Base-by-base conservation (phyloP, 805 yeast genomes). In the Candida coleopterorum region DNA sequence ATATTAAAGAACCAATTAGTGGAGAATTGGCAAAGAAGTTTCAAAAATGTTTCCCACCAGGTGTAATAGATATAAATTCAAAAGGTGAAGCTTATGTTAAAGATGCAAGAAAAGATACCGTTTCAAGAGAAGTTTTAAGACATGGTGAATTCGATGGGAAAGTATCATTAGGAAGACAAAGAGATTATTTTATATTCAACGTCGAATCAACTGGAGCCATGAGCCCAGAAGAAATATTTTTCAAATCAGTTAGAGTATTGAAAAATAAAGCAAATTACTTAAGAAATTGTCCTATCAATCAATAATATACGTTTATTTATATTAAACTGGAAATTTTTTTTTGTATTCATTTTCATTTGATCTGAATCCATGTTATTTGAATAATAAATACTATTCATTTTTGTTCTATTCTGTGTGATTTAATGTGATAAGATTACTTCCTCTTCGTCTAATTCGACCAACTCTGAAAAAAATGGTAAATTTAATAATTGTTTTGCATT, bases 121-220 rank as follows among this genome's bases (percentile, higher is more conserved):
- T 93, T 27, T 86, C 96, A 5, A 78, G 98, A 63, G 98, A 93
- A 62, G 97, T 89, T 9, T 72, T 93, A 49, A 79, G 98, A 61
- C 96, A 93, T 60, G 84, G 79, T 35, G 96, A 93, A 58, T 93
- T 93, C 52, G 71, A 80, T 32, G 94, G 84, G 27, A 85, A 85
- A 51, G 97, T 93, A 39, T 84, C 83, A 60, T 72, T 93, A 37
- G 98, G 97, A 29, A 79, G 98, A 62, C 74, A 74, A 48, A 81
- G 96, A 60, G 93, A 85, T 58, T 96, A 93, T 52, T 93, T 93
- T 60, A 85, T 93, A 35, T 93, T 87, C 70, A 86, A 88, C 52
- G 88, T 93, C 32, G 98, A 93, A 64, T 80, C 90, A 39, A 81
- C 95, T 2, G 97, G 98, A 26, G 96, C 97, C 28, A 89, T 93